Evolutionary conservation across 2,329 filamentous ascomycete species (phyloP).

Genomic region (Seiridium cupressi): DNA sequence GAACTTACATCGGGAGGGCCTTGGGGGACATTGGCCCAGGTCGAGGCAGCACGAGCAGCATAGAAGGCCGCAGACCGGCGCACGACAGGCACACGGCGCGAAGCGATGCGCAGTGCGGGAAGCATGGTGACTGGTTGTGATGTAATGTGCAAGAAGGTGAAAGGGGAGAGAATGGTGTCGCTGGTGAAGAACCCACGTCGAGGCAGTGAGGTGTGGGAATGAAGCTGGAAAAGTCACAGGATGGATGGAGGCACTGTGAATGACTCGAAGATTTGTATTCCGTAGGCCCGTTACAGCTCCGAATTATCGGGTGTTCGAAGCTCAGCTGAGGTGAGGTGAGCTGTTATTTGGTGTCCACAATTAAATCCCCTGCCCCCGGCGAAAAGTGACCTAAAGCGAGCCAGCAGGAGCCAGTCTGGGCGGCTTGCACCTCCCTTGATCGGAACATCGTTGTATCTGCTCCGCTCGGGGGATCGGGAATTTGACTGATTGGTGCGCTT

Average conservation of each 20-base stretch:
- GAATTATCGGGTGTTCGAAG: not conserved
- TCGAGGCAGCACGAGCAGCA: constrained; percentile 63
- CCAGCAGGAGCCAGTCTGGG: not conserved
- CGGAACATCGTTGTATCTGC: constrained; percentile 2
- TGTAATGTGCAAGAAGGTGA: not conserved
- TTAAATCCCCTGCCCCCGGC: too few species aligned
- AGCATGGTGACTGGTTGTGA: constrained; percentile 44
- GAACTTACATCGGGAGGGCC: constrained; percentile 65
- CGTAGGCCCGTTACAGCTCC: not conserved
- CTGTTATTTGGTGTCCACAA: too few species aligned
- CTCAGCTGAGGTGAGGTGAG: not conserved
- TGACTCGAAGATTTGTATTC: not conserved
- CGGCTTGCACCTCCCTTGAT: not conserved
- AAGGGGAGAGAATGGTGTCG: not conserved
- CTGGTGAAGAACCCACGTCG: not conserved
- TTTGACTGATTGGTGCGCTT: not conserved
- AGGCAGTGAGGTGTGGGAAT: not conserved
- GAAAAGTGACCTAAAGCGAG: not conserved
- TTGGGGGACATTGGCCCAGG: constrained; percentile 88
- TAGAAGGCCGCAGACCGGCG: constrained; percentile 34
- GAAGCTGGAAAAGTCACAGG: not conserved
- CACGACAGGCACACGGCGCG: constrained; percentile 42
- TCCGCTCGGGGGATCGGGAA: constrained; percentile 1
- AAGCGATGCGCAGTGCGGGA: constrained; percentile 52
- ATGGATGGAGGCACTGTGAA: not conserved